phyloP scores from a whole-genome alignment of 371 early-diverging fungal genomes.

The Zopfochytrium polystomum region DNA sequence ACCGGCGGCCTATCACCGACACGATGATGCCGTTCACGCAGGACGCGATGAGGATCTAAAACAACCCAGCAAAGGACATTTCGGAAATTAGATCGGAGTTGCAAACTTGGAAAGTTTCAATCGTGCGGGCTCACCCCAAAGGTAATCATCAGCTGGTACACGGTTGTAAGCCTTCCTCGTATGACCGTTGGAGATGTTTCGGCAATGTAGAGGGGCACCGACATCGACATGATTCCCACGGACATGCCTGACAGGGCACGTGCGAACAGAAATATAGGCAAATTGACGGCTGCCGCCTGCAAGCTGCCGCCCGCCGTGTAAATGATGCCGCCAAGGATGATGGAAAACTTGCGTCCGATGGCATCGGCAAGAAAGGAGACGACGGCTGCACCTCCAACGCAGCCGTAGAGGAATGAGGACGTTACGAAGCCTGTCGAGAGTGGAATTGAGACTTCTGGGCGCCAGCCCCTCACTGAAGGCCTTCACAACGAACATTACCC shows the following conservation, averaged over 20 bases:
- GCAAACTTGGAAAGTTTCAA: constrained; percentile 1
- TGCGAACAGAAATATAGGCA: constrained; percentile 63
- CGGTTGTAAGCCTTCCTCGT: constrained; percentile 68
- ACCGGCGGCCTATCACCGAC: background rate
- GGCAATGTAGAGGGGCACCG: too few relatives aligned
- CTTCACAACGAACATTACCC: too few relatives aligned
- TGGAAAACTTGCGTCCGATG: constrained; percentile 71
- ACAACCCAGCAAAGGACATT: too few relatives aligned
- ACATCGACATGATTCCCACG: constrained; percentile 78
- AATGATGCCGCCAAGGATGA: too few relatives aligned
- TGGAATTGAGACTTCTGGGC: too few relatives aligned
- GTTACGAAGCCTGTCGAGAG: constrained; percentile 29
- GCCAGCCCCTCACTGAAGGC: background rate
- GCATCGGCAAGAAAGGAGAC: constrained; percentile 68
- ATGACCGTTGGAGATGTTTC: constrained; percentile 72
- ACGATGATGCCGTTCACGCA: constrained; percentile 29
- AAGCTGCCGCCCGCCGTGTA: too few relatives aligned
- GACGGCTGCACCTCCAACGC: constrained; percentile 49
- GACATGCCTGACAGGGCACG: constrained; percentile 68
- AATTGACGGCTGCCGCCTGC: constrained; percentile 58
- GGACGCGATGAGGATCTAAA: constrained; percentile 37
- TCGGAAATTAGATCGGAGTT: too few relatives aligned
- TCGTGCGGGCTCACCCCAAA: constrained; percentile 13
- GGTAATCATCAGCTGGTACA: constrained; percentile 30
- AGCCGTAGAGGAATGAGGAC: constrained; percentile 40